Base-by-base conservation (phyloP, 2,329 filamentous ascomycete species). In the Orbilia oligospora region DNA sequence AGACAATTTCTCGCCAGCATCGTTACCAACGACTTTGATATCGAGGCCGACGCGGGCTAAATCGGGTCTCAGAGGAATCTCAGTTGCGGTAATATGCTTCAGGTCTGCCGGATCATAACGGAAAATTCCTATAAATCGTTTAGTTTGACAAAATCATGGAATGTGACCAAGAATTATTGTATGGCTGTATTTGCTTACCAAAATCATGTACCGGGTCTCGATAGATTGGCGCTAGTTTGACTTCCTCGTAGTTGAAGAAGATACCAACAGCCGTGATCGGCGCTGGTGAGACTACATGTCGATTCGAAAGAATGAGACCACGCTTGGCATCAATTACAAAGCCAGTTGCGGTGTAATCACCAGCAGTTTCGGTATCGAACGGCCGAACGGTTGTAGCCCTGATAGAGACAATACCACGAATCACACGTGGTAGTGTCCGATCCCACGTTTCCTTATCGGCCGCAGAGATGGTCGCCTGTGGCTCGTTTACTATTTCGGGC, bases 381-480 rank as follows among this genome's bases (percentile, higher is more conserved):
- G 81, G 81, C 9, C 81, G 76, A 27, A 81, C 82, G 12, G 81
- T 82, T n/a, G 81, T 82, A 2, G 81, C 81, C 46, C 82, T 82
- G 41, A 82, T 82, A 1, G 81, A 82, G 6, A 82, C 81, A 71
- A 82, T 82, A 12, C 81, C 81, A 44, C 81, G 81, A 51, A 82
- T 82, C 38, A 81, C 81, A 66, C 80, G 73, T 48, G 81, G 80
- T 49, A 82, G 73, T 16, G 81, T 82, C 10, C 80, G 80, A 64
- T 82, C 81, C 81, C 81, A 82, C 4, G 81, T 82, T 76, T 82
- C 81, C 68, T 82, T 82, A 69, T 82, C 81, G n/a, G 68, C 68
- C 14, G 75, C 75, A 1, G 75, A 78, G 10, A 78, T 78, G 30
- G 75, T 78, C 33, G 75, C 68, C 36, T 78, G 75, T 9, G 75